Conservation (phyloP, 106 monocot species). For the Platanthera zijinensis region DNA sequence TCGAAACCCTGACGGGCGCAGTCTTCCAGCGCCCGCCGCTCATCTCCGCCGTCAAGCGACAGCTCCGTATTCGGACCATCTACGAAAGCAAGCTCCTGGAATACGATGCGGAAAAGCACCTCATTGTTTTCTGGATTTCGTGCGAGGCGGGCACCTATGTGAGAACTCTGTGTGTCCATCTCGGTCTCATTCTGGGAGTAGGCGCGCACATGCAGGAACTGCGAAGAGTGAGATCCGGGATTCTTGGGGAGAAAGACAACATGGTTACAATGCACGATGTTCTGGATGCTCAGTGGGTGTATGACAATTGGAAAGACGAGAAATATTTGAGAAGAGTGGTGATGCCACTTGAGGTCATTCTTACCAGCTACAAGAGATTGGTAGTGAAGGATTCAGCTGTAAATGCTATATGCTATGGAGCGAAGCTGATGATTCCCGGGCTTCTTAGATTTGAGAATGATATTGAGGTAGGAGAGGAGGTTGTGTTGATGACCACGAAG, state of each 20-base stretch:
- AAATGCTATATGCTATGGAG: constrained; percentile 92
- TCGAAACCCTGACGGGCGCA: constrained; percentile 80
- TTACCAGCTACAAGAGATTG: constrained; percentile 86
- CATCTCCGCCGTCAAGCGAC: constrained; percentile 87
- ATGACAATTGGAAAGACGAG: constrained; percentile 71
- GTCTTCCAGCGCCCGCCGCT: constrained; percentile 91
- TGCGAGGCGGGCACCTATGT: constrained; percentile 95
- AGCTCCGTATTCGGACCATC: constrained; percentile 76
- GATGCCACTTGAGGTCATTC: constrained; percentile 79
- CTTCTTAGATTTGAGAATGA: constrained; percentile 83
- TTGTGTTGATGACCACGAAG: constrained; percentile 90
- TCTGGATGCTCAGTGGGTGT: constrained; percentile 77
- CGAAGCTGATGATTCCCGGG: constrained; percentile 89
- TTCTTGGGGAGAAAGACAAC: constrained; percentile 81
- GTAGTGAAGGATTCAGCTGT: constrained; percentile 94
- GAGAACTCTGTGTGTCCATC: constrained; percentile 75
- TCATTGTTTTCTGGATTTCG: constrained; percentile 91
- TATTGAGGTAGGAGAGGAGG: constrained; percentile 85
- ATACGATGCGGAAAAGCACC: constrained; percentile 51
- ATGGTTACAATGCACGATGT: constrained; percentile 98
- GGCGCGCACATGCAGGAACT: constrained; percentile 97
- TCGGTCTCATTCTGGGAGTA: constrained; percentile 72
- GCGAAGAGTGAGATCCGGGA: constrained; percentile 78
- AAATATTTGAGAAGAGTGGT: constrained; percentile 64
- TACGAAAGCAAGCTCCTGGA: constrained; percentile 93